Evolutionary conservation across 1,284 basidiomycete genomes (phyloP).

Genomic region (Naganishia liquefaciens): DNA sequence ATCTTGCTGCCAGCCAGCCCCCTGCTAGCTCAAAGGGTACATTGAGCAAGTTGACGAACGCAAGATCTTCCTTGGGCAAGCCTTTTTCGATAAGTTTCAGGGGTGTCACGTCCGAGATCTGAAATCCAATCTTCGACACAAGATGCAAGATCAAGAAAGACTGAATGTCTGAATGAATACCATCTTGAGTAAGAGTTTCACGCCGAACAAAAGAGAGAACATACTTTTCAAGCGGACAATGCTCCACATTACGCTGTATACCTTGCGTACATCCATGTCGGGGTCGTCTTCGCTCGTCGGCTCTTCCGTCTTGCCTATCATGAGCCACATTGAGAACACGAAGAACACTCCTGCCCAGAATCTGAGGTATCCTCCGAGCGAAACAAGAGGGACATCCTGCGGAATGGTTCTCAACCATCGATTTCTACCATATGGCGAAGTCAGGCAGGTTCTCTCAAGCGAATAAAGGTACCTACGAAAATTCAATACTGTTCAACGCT

Average conservation of each 20-base stretch:
- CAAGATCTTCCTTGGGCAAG: slow-evolving; percentile 90
- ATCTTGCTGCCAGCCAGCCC: slow-evolving; percentile 93
- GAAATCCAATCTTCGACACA: slow-evolving; percentile 93
- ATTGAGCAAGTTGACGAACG: slow-evolving; percentile 91
- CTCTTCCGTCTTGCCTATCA: slow-evolving; percentile 85
- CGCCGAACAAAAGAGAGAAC: slow-evolving; percentile 38
- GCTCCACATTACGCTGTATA: slow-evolving; percentile 92
- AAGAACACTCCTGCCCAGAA: slow-evolving; percentile 85
- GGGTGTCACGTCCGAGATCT: slow-evolving; percentile 88
- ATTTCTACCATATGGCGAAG: slow-evolving; percentile 54
- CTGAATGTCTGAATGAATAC: slow-evolving; percentile 75
- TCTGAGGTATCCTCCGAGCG: slow-evolving; percentile 77
- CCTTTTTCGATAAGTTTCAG: slow-evolving; percentile 98
- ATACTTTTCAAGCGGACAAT: slow-evolving; percentile 88
- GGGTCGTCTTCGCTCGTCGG: slow-evolving; percentile 65
- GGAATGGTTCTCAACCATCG: slow-evolving; percentile 67
- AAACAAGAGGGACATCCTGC: slow-evolving; percentile 75
- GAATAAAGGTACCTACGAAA: slow-evolving; percentile 64
- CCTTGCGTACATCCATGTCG: slow-evolving; percentile 86
- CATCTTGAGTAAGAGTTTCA: not conserved
- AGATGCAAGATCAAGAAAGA: slow-evolving; percentile 83
- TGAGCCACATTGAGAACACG: slow-evolving; percentile 80
- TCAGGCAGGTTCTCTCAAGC: slow-evolving; percentile 22
- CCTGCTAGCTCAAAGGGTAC: slow-evolving; percentile 97
- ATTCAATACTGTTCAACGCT: slow-evolving; percentile 91